Conservation (phyloP, 305 asterid species). For the Fraxinus platypoda region DNA sequence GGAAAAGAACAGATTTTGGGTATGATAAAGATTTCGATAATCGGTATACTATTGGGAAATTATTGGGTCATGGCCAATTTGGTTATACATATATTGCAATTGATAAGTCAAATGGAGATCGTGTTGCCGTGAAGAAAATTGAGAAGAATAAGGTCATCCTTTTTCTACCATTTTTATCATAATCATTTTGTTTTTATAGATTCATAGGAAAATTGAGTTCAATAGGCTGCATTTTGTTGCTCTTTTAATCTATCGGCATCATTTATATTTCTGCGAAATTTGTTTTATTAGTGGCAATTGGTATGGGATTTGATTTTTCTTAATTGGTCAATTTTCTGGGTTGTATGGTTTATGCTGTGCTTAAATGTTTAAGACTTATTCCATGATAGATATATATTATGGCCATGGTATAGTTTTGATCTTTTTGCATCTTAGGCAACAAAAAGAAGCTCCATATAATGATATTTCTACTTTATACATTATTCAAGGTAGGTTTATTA, state of each 20-base stretch:
- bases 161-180: background rate
- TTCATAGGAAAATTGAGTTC: background rate
- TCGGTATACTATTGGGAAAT: conserved; percentile 59
- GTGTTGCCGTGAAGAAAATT: conserved; percentile 82
- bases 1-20: conserved; percentile 80
- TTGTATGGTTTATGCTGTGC: background rate
- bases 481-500: background rate
- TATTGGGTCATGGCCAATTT: conserved; percentile 86
- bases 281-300: conserved; percentile 2
- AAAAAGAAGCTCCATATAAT: background rate
- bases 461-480: background rate
- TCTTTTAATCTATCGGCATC: background rate
- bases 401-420: conserved; percentile 10
- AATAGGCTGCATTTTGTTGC: background rate
- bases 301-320: conserved; percentile 11
- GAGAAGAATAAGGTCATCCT: conserved; percentile 64
- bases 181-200: background rate
- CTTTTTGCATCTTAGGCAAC: background rate
- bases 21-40: conserved; percentile 66
- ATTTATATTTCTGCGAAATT: conserved; percentile 14
- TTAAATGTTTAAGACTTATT: background rate
- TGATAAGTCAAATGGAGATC: conserved; percentile 67
- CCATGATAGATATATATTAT: background rate
- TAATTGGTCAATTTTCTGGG: background rate
- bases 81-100: conserved; percentile 80